Base-by-base conservation (phyloP, 2,329 filamentous ascomycete genomes). In the Botryotinia calthae region DNA sequence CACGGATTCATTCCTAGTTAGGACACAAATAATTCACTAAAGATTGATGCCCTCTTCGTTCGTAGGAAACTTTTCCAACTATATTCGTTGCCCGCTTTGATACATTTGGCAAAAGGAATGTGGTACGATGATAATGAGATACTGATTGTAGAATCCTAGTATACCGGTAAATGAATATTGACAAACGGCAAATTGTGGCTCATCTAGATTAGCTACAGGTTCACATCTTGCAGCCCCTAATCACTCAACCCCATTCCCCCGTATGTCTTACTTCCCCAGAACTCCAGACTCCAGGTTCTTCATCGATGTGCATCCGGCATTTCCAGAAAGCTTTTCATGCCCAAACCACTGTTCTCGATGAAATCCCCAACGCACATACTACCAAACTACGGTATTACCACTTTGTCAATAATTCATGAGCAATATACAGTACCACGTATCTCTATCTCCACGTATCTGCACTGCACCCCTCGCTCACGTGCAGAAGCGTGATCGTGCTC, bases 351-450 rank as follows among this genome's bases (percentile, higher is more conserved):
- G 31, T 40, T n/a, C 59, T 62, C 34, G 59, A 62, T 40, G 34
- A 42, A 62, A 62, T 40, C 37, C 16, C 59, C 37, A 40, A 62
- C 59, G 25, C 59, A 62, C 37, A 62, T 62, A 42, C 42, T 8
- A 62, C 59, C 59, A 56, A 56, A 56, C 6, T 56, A 25, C 34
- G 31, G 34, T 40, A 18, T 25, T 62, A 37, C 31, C 59, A 62
- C 37, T n/a, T 16, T 42, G 51, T 40, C 25, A 62, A 62, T 42
- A 40, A 40, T 42, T 22, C 31, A 37, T 16, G 37, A 40, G 14
- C 59, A n/a, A 62, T 18, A 62, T 62, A 40, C 37, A 42, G 59
- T 40, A 62, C 59, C 59, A 62, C 59, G 59, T 62, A 62, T 62
- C 14, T 18, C 37, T 25, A 62, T 62, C 59, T n/a, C 59, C 59